Evolutionary conservation across 495 filamentous ascomycete species (phyloP).

Genomic region (Amorphotheca resinae): DNA sequence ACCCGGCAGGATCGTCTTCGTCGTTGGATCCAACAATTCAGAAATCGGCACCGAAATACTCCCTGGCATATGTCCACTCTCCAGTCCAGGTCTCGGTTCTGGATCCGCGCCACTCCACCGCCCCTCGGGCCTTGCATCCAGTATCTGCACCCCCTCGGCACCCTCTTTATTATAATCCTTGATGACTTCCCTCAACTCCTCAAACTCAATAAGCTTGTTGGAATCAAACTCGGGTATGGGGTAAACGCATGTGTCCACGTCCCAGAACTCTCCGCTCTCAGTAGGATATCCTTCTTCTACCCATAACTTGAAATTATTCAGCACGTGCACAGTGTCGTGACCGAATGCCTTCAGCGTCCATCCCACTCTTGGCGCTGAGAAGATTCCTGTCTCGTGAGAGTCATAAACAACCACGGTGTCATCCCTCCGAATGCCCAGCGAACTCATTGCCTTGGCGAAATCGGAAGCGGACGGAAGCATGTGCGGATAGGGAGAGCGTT

Average conservation of each 20-base stretch:
- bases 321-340: slow-evolving; percentile 74
- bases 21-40: slow-evolving; percentile 67
- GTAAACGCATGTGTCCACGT: slow-evolving; percentile 42
- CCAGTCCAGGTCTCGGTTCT: slow-evolving; percentile 76
- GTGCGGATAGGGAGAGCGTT: slow-evolving; percentile 80
- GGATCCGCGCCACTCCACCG: slow-evolving; percentile 74
- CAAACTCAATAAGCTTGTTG: slow-evolving; percentile 45
- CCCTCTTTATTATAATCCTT: slow-evolving; percentile 68
- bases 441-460: slow-evolving; percentile 80
- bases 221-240: slow-evolving; percentile 39
- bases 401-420: slow-evolving; percentile 93
- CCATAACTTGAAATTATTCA: slow-evolving; percentile 93
- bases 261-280: slow-evolving; percentile 62
- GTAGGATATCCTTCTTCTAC: slow-evolving; percentile 66
- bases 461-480: slow-evolving; percentile 78
- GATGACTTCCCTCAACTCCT: slow-evolving; percentile 66
- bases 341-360: slow-evolving; percentile 91
- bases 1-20: slow-evolving; percentile 63
- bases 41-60: slow-evolving; percentile 74
- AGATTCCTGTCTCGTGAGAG: slow-evolving; percentile 74
- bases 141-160: slow-evolving; percentile 66
- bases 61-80: slow-evolving; percentile 84
- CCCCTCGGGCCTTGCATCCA: slow-evolving; percentile 74
- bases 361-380: slow-evolving; percentile 81
- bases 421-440: slow-evolving; percentile 70